Base-by-base conservation (phyloP, 2,329 filamentous ascomycete species). In the Trichophyton rubrum region DNA sequence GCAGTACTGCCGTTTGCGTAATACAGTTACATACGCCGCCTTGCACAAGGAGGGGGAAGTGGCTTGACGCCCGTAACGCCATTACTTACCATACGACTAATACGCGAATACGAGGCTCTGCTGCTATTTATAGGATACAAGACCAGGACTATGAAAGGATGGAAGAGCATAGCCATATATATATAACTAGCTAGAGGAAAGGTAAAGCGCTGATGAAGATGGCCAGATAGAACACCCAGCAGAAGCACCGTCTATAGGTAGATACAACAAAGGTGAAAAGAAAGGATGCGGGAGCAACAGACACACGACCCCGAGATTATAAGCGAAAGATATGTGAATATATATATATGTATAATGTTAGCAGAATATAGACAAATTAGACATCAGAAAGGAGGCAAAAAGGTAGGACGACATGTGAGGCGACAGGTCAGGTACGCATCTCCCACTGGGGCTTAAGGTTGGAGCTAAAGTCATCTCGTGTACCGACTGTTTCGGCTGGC, bases 401-500 rank as follows among this genome's bases (percentile, higher is more conserved):
- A 38, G 41, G 33, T 9, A 9, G 11, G 33, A 13, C 33, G 9
- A 4, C 9, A 38, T 38, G 33, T 13, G 33, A 38, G 11, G 33
- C 33, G 8, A 3, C 11, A 30, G 38, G 15, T 24, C 33, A 59
- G 2, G n/a, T 11, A n/a, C 57, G 59, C 73, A 84, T 74, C 68
- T 80, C 76, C 80, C 81, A 81, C 61, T 75, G 75, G 40, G 84
- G 84, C 67, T 75, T 75, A 70, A 86, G 73, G 65, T 84, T 77
- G n/a, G 73, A 74, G 61, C 77, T 74, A 71, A 92, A 73, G 61
- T 89, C 83, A 38, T 87, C 82, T 68, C 80, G 81, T 2, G 89
- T 90, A 65, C 90, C 91, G 61, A 95, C 89, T 49, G 86, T 82
- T 66, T 91, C 89, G 61, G 84, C 85, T 0, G 91, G 90, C 63